These are phyloP conservation scores for Solanum neorickii DNA, from an alignment of 257 asterid species.

Conservation along the genomic window DNA sequence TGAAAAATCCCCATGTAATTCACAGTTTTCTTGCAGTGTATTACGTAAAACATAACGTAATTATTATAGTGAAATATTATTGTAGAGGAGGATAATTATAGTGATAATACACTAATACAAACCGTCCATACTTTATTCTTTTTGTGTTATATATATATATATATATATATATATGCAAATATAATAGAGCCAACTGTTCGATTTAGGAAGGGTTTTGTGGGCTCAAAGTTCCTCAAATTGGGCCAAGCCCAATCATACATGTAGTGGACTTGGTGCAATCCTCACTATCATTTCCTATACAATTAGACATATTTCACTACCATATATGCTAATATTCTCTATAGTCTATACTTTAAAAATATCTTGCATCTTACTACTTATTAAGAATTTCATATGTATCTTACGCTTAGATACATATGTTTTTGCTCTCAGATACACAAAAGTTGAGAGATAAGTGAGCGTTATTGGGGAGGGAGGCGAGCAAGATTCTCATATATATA, in stretches of 20 bases:
- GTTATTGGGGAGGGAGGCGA: too few relatives aligned
- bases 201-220: neutral
- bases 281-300: too few relatives aligned
- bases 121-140: neutral
- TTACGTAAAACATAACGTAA: neutral
- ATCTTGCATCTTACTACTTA: accelerated
- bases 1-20: too few relatives aligned
- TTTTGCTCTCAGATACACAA: accelerated
- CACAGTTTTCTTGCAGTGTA: neutral
- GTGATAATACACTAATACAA: neutral
- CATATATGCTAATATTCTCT: neutral
- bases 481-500: too few relatives aligned
- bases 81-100: neutral
- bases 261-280: neutral
- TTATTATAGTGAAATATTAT: neutral
- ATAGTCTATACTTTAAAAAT: neutral
- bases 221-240: neutral
- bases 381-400: neutral
- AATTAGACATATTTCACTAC: neutral
- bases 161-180: neutral
- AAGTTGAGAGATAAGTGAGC: neutral
- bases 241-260: neutral
- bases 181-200: neutral
- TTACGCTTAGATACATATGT: too few relatives aligned
- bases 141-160: neutral